phyloP scores from a whole-genome alignment of 139 green algal species.

The Astrephomene gubernaculifera region DNA sequence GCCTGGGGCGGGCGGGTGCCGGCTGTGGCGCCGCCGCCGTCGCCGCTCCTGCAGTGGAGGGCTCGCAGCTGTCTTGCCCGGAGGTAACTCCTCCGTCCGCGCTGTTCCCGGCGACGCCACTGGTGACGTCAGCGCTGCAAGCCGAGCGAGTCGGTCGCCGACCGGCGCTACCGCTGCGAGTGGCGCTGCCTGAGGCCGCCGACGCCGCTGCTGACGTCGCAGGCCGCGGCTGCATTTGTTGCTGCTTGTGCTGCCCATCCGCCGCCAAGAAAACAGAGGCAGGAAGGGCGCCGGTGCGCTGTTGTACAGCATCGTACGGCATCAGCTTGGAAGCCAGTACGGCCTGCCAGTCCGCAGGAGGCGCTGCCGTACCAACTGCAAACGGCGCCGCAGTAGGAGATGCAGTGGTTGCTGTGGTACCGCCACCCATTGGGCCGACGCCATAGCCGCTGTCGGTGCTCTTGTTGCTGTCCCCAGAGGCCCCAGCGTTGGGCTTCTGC shows the following conservation, averaged over 20 bases:
- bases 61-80: too few species aligned
- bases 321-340: conserved; percentile 16
- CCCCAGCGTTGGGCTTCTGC: too few species aligned
- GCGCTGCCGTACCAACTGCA: background rate
- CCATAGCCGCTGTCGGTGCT: background rate
- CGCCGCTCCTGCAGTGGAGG: too few species aligned
- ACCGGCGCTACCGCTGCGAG: background rate
- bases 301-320: conserved; percentile 8
- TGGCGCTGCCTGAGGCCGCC: background rate
- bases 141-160: background rate
- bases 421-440: background rate
- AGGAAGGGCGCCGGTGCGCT: background rate
- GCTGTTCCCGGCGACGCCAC: too few species aligned
- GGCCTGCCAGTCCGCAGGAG: background rate
- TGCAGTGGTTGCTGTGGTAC: background rate
- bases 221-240: background rate
- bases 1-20: too few species aligned
- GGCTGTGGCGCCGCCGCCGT: too few species aligned
- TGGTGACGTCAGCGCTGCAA: too few species aligned
- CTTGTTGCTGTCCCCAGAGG: too few species aligned
- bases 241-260: too few species aligned
- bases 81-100: too few species aligned
- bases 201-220: background rate
- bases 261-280: background rate
- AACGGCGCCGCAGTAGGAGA: background rate